phyloP scores from a whole-genome alignment of 768 basidiomycete genomes.

The Cyathus striatus region DNA sequence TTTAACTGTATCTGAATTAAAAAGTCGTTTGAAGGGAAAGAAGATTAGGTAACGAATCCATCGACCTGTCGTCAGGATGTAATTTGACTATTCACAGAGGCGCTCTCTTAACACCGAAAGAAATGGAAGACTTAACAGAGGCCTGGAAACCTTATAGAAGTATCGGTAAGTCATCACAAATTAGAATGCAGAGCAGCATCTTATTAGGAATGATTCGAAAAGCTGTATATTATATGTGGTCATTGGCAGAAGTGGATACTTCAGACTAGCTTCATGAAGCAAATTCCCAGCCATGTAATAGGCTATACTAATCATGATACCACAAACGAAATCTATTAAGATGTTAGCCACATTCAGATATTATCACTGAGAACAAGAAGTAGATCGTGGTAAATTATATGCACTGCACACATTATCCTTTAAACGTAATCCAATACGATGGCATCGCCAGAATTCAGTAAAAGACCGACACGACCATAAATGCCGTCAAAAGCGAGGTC shows the following conservation, averaged over 20 bases:
- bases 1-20: constrained; percentile 49
- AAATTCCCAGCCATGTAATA: too few species aligned
- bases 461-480: neutral
- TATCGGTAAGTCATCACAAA: constrained; percentile 45
- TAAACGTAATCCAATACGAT: neutral
- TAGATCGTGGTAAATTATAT: too few species aligned
- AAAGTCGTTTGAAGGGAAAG: constrained; percentile 60
- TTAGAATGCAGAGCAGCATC: constrained; percentile 1
- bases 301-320: too few species aligned
- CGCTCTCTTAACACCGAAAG: constrained; percentile 68
- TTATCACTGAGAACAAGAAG: too few species aligned
- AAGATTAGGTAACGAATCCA: constrained; percentile 72
- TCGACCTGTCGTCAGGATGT: too few species aligned
- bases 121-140: constrained; percentile 77
- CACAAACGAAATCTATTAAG: too few species aligned
- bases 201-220: neutral
- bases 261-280: too few species aligned
- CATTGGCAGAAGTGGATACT: constrained; percentile 45
- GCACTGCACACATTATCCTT: too few species aligned
- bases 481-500: neutral
- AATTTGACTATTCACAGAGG: constrained; percentile 45
- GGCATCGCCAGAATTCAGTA: constrained; percentile 1
- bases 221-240: constrained; percentile 91
- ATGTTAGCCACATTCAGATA: too few species aligned
- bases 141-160: constrained; percentile 81